Base-by-base conservation (phyloP, 2,329 filamentous ascomycete species). In the Aspergillus tubingensis region DNA sequence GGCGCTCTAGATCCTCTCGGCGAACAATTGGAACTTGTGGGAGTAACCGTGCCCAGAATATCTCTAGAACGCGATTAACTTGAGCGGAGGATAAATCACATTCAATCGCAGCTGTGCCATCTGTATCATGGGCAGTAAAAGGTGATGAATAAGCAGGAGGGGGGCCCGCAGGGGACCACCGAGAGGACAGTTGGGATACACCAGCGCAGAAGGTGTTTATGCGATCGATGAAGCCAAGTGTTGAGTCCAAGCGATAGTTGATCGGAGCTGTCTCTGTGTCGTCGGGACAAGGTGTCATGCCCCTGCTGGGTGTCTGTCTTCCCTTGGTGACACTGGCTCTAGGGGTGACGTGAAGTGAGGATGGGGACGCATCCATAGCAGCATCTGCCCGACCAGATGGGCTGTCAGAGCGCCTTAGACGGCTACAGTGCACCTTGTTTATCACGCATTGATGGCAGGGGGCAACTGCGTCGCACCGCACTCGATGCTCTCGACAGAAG, bases 401-500 rank as follows among this genome's bases (percentile, higher is more conserved):
- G 11, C 41, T 13, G 17, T 11, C 8, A 4, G 43, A 54, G 50
- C 56, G 55, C 54, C 47, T 47, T 44, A 64, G 30, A 49, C 23
- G 57, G 62, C 48, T 50, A 38, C 63, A 67, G 23, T 47, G 64
- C 47, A 49, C 67, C 68, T 50, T 57, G 65, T 8, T 64, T 36
- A 25, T 65, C 8, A 67, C 55, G 44, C 68, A 70, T 48, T 58
- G 67, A 4, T 64, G 50, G 30, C 67, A 70, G 3, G 68, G 68
- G 5, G 58, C 61, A 19, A 30, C 30, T 10, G 57, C 59, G 17
- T 68, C 65, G 21, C 68, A 70, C 8, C 65, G 67, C 10, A 67
- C 62, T 5, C 68, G 68, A 15, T 66, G 65, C 47, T 62, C 54
- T 3, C 68, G 64, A 58, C 68, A 70, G 56, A 64, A 65, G 44